Percentiles rank a stretch among this genome's conserved stretches.
These are phyloP conservation scores for Erucastrum elatum DNA, from an alignment of 345 rosid species.

Conservation along the genomic window DNA sequence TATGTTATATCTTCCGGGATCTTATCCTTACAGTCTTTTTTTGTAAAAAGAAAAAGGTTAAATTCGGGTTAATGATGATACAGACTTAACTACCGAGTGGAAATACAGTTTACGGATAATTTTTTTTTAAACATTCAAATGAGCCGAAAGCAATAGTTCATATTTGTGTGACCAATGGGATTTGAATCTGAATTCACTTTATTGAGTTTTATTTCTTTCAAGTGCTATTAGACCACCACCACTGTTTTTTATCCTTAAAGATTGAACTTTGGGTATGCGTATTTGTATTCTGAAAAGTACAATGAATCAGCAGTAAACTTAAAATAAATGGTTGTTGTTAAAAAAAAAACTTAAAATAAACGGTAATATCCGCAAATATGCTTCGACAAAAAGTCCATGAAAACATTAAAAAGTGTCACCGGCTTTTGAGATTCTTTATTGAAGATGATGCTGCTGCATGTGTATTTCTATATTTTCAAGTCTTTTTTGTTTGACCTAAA, in stretches of 20 bases:
- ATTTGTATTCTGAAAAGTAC: background rate
- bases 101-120: too few species aligned
- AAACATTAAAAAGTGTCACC: background rate
- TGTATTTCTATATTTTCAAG: background rate
- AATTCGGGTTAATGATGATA: too few species aligned
- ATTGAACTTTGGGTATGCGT: background rate
- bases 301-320: background rate
- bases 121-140: too few species aligned
- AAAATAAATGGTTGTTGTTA: background rate
- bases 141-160: too few species aligned
- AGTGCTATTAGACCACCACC: too few species aligned
- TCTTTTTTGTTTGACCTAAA: background rate
- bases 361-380: background rate
- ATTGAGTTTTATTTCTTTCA: too few species aligned
- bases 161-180: too few species aligned
- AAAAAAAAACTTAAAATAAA: background rate
- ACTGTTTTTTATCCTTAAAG: background rate
- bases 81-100: too few species aligned
- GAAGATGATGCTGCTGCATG: background rate
- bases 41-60: too few species aligned
- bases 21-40: too few species aligned
- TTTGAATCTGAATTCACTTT: too few species aligned
- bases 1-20: too few species aligned
- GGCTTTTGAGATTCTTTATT: background rate
- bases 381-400: background rate